Evolutionary conservation across 176 grass and related monocot genomes (phyloP).

Genomic region (Elymus sibiricus): DNA sequence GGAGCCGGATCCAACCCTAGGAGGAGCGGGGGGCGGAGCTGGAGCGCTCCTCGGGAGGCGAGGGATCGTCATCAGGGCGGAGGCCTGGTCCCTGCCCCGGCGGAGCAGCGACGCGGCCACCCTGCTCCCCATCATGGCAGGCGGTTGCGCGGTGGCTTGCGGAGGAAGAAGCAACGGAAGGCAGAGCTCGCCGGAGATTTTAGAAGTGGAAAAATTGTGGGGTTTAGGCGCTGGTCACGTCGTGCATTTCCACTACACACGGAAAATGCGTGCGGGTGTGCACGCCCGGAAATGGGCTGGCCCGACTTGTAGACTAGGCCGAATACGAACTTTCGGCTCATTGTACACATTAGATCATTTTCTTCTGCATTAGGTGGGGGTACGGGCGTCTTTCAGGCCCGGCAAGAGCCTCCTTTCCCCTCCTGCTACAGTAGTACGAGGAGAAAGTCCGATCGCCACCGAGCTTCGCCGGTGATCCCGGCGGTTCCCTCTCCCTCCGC

Average conservation of each 20-base stretch:
- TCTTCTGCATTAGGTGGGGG: no score
- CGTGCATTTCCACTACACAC: not conserved
- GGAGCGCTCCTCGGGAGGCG: constrained; percentile 13
- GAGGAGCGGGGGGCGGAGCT: not conserved
- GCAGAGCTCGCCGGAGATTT: constrained; percentile 17
- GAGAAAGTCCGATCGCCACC: no score
- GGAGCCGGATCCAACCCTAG: constrained; percentile 33
- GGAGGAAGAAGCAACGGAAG: constrained; percentile 12
- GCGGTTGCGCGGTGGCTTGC: constrained; percentile 6
- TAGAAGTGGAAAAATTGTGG: not conserved
- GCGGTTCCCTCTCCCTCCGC: no score
- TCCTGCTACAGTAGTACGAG: no score
- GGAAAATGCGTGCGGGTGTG: not conserved
- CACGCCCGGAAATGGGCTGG: not conserved
- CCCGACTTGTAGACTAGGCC: not conserved
- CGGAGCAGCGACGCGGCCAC: constrained; percentile 63
- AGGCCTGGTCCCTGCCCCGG: constrained; percentile 39
- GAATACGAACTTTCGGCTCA: not conserved
- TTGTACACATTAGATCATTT: not conserved
- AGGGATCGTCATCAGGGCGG: not conserved
- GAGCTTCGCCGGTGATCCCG: no score
- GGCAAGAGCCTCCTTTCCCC: no score
- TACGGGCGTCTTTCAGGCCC: no score
- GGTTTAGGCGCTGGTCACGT: constrained; percentile 28
- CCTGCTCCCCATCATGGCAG: constrained; percentile 42